Evolutionary conservation across 106 monocot species (phyloP), one percentile per base, ranked within the genome.

Genomic region (Posidonia australis): DNA sequence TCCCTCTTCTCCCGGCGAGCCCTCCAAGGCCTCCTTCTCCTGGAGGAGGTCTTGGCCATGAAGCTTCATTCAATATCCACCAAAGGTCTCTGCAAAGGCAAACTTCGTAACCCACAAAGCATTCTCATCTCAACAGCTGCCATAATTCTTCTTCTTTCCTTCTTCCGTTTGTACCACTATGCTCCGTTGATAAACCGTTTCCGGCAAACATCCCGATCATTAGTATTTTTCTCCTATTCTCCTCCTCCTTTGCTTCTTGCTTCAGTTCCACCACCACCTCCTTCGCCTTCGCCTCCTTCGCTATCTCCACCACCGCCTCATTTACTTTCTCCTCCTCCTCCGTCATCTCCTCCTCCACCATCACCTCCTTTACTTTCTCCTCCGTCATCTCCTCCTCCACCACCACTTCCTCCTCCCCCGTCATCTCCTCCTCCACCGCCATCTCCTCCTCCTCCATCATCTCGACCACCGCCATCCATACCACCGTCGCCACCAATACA

Each of bases 31-130:
- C 23, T 23, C 21, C 21, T 27, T 28, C 26, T 16, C 13, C 0
- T 28, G 25, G 24, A 1, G 27, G 24, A 30, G 57, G 14, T 24
- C 26, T 57, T 57, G 57, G 11, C 57, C 29, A 57, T 57, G 57
- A 57, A 57, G 53, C 10, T 53, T 53, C 53, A 53, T 10, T 53
- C 19, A 18, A 36, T 36, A 36, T 21, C 10, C 53, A 21, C 10
- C 22, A 53, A 53, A 18, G 18, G 20, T 21, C 22, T 53, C 22
- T 21, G 5, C 3, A 53, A 53, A 53, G 53, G 11, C 1, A 53
- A 21, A 25, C 57, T 28, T 28, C 57, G 28, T 24, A 26, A 27
- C 57, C 57, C 25, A 57, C 57, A 57, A 57, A 57, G 24, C 57
- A 26, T 57, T 27, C 28, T 57, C 26, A 12, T 57, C 17, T 57